phyloP scores from a whole-genome alignment of 2,329 filamentous ascomycete genomes.

The Venturia asperata region DNA sequence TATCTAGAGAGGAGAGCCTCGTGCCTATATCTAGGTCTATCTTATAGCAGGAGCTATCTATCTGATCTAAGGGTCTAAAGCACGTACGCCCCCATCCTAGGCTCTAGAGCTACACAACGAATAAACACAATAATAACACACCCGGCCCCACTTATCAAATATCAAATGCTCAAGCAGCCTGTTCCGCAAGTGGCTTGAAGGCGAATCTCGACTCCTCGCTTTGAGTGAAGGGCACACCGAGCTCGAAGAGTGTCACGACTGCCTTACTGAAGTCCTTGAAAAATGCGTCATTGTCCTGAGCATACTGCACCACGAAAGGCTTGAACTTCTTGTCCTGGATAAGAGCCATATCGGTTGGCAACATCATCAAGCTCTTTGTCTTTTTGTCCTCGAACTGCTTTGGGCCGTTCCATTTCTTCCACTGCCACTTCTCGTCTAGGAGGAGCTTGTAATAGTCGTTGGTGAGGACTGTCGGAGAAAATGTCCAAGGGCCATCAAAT shows the following conservation, averaged over 20 bases:
- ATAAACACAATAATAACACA: neutral
- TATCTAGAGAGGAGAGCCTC: neutral
- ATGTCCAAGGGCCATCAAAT: slow-evolving; percentile 84
- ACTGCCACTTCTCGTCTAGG: slow-evolving; percentile 85
- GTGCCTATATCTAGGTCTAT: neutral
- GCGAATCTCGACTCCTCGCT: slow-evolving; percentile 38
- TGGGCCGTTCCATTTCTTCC: slow-evolving; percentile 86
- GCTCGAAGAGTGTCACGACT: slow-evolving; percentile 78
- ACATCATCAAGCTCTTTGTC: slow-evolving; percentile 91
- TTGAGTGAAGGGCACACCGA: slow-evolving; percentile 78
- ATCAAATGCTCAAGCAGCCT: neutral
- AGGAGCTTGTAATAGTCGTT: slow-evolving; percentile 93
- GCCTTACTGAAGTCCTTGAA: slow-evolving; percentile 87
- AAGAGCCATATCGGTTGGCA: slow-evolving; percentile 84
- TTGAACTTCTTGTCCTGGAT: slow-evolving; percentile 83
- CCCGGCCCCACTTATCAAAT: neutral
- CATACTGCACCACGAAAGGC: slow-evolving; percentile 75
- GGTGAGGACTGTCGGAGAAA: slow-evolving; percentile 82
- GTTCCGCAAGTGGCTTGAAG: slow-evolving; percentile 34
- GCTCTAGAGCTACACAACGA: neutral
- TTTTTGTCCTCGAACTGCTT: slow-evolving; percentile 84
- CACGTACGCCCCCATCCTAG: neutral
- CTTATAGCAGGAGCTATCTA: neutral
- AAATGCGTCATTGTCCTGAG: slow-evolving; percentile 83
- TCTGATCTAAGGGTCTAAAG: neutral